Evolutionary conservation across 306 rosid species (phyloP).

Genomic region (Rubus idaeus): DNA sequence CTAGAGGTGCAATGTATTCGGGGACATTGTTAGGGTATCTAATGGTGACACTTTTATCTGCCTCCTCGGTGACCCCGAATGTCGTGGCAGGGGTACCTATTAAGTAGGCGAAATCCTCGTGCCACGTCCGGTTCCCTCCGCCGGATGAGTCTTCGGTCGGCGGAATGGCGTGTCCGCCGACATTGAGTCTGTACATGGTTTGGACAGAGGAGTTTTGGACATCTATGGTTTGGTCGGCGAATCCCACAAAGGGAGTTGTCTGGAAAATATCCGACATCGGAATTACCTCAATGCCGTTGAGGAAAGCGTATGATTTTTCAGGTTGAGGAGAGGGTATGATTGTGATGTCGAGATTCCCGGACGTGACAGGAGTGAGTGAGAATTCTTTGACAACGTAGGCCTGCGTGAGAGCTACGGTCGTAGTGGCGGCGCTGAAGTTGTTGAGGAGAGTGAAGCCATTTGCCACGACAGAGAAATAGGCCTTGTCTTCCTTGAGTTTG

Average conservation of each 20-base stretch:
- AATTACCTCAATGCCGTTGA: constrained; percentile 44
- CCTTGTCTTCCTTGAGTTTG: constrained; percentile 1
- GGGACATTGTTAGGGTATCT: constrained; percentile 19
- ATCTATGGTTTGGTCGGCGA: constrained; percentile 14
- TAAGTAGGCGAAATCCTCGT: constrained; percentile 34
- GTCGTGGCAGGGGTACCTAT: constrained; percentile 13
- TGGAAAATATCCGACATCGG: constrained; percentile 40
- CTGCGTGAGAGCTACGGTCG: constrained; percentile 39
- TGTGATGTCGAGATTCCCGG: constrained; percentile 33
- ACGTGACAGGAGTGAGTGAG: constrained; percentile 26
- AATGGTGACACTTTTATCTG: constrained; percentile 23
- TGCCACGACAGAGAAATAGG: constrained; percentile 34
- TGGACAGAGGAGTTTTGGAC: constrained; percentile 22
- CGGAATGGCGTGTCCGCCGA: constrained; percentile 37
- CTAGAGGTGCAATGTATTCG: constrained; percentile 35
- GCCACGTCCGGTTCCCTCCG: constrained; percentile 33
- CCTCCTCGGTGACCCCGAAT: constrained; percentile 19
- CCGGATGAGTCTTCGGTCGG: constrained; percentile 30
- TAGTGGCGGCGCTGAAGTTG: constrained; percentile 37
- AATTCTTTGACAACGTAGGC: constrained; percentile 42
- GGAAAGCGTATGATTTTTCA: constrained; percentile 26
- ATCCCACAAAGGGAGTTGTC: constrained; percentile 21
- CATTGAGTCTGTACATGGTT: constrained; percentile 40
- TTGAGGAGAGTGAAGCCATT: constrained; percentile 35
- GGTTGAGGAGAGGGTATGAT: constrained; percentile 30